phyloP scores from a whole-genome alignment of 1,284 basidiomycete genomes.

The Cryptococcus jaspeensis region DNA sequence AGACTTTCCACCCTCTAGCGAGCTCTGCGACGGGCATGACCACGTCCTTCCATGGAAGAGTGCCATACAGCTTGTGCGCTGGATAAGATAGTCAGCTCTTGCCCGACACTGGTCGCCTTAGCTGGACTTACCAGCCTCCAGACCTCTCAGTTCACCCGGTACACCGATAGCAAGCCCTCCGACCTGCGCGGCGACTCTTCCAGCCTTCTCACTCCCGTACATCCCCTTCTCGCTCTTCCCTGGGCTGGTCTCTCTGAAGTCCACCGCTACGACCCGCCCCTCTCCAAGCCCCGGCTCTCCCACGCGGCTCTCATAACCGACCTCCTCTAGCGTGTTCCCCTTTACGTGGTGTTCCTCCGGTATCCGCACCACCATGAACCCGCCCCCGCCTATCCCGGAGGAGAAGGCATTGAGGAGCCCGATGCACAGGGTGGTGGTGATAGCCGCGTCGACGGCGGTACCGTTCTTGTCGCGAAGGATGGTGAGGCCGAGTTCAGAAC shows the following conservation, averaged over 20 bases:
- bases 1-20: conserved; percentile 74
- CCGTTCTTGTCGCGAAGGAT: conserved; percentile 72
- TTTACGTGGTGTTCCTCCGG: conserved; percentile 51
- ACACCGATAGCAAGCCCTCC: conserved; percentile 82
- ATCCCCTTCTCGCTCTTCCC: conserved; percentile 68
- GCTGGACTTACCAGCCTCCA: conserved; percentile 54
- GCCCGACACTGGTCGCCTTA: too few species aligned
- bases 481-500: conserved; percentile 77
- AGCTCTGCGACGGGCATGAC: conserved; percentile 72
- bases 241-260: conserved; percentile 87
- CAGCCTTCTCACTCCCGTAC: conserved; percentile 65
- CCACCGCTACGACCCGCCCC: conserved; percentile 59
- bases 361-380: conserved; percentile 84
- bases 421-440: conserved; percentile 75
- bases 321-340: conserved; percentile 1
- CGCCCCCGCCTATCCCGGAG: conserved; percentile 80
- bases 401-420: conserved; percentile 89
- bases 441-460: conserved; percentile 84
- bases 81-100: neutral
- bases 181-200: conserved; percentile 66
- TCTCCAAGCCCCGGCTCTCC: conserved; percentile 13
- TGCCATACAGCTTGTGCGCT: conserved; percentile 50
- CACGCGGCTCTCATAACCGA: conserved; percentile 4
- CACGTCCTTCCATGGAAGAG: conserved; percentile 70
- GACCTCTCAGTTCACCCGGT: conserved; percentile 80